Conservation (phyloP, 192 early-diverging fungal genomes). For the Umbelopsis ramanniana region DNA sequence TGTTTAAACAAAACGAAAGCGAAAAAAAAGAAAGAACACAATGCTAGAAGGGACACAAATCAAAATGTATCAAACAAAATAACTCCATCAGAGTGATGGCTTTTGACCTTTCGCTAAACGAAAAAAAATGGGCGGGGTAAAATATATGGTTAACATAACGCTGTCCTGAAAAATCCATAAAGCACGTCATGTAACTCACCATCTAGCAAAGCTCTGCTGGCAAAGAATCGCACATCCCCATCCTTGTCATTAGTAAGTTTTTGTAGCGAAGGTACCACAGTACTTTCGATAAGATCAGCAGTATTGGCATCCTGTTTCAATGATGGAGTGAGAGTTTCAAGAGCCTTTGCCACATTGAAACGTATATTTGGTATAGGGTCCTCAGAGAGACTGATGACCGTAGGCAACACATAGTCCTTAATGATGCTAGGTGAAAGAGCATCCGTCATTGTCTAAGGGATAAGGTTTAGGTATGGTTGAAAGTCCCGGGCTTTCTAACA, state of each 20-base stretch:
- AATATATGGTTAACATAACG: neutral
- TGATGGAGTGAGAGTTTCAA: constrained; percentile 82
- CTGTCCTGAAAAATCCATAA: no score
- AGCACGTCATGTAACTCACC: constrained; percentile 30
- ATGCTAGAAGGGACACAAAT: constrained; percentile 4
- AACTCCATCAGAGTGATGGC: constrained; percentile 3
- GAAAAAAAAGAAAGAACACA: constrained; percentile 2
- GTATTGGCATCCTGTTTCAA: constrained; percentile 70
- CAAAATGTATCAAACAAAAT: neutral
- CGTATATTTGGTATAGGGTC: constrained; percentile 99
- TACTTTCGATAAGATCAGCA: constrained; percentile 60
- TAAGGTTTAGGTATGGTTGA: neutral
- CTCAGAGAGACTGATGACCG: constrained; percentile 77
- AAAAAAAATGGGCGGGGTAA: neutral
- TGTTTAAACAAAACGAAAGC: constrained; percentile 19
- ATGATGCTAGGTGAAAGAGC: constrained; percentile 89
- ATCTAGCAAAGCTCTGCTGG: constrained; percentile 71
- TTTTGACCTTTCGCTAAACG: constrained; percentile 10
- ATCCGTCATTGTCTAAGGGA: constrained; percentile 78
- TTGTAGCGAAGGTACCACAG: constrained; percentile 79
- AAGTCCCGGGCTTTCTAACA: neutral
- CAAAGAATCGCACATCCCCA: constrained; percentile 93
- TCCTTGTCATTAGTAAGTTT: constrained; percentile 90
- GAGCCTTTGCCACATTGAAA: constrained; percentile 98
- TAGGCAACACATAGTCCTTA: constrained; percentile 87